A percentile compares a stretch with the other conserved stretches of the same genome.
phyloP scores from a whole-genome alignment of 768 basidiomycete genomes.

The Mycena indigotica region DNA sequence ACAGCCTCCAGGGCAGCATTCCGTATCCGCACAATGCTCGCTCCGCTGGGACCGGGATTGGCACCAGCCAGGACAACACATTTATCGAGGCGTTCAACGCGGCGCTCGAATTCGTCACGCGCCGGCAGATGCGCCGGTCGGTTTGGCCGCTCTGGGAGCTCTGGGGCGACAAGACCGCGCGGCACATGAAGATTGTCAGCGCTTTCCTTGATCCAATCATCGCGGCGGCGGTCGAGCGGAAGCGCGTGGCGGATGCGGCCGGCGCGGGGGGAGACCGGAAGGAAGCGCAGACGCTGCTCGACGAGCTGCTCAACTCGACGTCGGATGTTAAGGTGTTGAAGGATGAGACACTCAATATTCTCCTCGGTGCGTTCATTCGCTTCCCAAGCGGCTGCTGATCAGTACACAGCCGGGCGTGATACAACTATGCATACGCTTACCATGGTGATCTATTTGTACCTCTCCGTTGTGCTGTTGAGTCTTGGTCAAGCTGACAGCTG shows the following conservation, averaged over 20 bases:
- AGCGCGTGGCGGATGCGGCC: slow-evolving; percentile 23
- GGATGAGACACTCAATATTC: slow-evolving; percentile 39
- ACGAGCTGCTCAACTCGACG: slow-evolving; percentile 55
- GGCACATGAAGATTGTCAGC: slow-evolving; percentile 50
- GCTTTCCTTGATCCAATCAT: slow-evolving; percentile 60
- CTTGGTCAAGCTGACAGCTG: not conserved
- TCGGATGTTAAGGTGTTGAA: slow-evolving; percentile 45
- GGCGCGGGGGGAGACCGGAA: slow-evolving; percentile 11
- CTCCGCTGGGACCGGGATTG: slow-evolving; percentile 18
- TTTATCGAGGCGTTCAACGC: slow-evolving; percentile 55
- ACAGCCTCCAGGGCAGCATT: slow-evolving; percentile 48
- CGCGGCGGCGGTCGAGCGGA: slow-evolving; percentile 46
- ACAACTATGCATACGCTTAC: slow-evolving; percentile 36
- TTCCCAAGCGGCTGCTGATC: not conserved
- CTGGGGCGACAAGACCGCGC: slow-evolving; percentile 47
- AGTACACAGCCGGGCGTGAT: slow-evolving; percentile 1
- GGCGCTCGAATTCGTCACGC: slow-evolving; percentile 45
- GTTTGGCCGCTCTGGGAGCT: slow-evolving; percentile 59
- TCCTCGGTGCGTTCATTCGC: slow-evolving; percentile 7
- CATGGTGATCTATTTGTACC: slow-evolving; percentile 34
- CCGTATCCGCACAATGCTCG: slow-evolving; percentile 45
- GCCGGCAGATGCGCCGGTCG: slow-evolving; percentile 42
- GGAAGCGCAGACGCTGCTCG: slow-evolving; percentile 45
- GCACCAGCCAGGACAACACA: slow-evolving; percentile 28
- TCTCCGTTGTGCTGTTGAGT: not conserved